These are phyloP conservation scores for Phascolomyces articulosus DNA, from an alignment of 371 early-diverging fungal species.

Conservation along the genomic window DNA sequence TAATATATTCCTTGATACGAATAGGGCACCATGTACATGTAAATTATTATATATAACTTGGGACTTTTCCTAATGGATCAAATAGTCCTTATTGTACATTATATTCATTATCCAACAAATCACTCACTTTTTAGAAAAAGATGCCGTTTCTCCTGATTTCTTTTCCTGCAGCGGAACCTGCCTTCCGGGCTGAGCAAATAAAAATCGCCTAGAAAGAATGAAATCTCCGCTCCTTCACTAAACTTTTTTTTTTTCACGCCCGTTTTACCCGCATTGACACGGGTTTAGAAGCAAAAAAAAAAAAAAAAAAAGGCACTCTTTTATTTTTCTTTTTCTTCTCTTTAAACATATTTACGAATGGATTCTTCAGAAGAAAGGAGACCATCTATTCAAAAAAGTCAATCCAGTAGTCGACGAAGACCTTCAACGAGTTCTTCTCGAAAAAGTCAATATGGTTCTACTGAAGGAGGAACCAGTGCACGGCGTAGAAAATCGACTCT, in stretches of 20 bases:
- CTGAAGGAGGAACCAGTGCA: not conserved
- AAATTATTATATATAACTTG: no score
- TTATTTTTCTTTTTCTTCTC: not conserved
- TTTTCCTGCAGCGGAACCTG: not conserved
- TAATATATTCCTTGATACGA: no score
- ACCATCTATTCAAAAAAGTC: not conserved
- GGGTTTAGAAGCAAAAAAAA: no score
- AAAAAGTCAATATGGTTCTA: constrained; percentile 2
- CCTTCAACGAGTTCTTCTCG: not conserved
- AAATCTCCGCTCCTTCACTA: not conserved
- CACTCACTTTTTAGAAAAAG: not conserved
- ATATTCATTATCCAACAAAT: no score
- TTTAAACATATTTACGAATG: not conserved
- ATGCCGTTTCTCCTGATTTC: not conserved
- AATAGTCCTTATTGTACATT: not conserved
- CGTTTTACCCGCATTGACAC: not conserved
- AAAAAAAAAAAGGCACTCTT: no score
- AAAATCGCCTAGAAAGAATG: not conserved
- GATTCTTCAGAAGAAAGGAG: constrained; percentile 1
- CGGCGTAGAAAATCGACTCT: not conserved
- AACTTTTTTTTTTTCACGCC: constrained; percentile 7
- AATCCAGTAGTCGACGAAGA: not conserved
- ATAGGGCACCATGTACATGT: no score
- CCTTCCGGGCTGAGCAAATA: not conserved
- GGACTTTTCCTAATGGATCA: no score